phyloP scores from a whole-genome alignment of 1,284 basidiomycete genomes.

The Psilocybe mexicana region DNA sequence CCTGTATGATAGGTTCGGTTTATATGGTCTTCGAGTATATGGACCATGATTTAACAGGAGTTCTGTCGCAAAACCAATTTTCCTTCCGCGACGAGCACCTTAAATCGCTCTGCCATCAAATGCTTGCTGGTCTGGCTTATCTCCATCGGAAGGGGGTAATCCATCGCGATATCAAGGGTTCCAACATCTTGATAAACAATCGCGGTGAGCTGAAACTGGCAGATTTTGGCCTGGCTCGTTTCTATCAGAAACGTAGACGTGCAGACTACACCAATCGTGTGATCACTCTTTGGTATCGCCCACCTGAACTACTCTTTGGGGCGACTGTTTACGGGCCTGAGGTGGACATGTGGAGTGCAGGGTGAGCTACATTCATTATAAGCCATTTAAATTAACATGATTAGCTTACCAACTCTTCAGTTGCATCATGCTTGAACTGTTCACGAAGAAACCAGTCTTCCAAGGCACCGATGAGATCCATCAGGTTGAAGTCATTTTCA shows the following conservation, averaged over 20 bases:
- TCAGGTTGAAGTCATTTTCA: constrained; percentile 92
- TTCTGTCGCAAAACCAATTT: constrained; percentile 90
- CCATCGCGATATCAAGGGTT: constrained; percentile 98
- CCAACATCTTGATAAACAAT: constrained; percentile 95
- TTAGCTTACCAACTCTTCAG: constrained; percentile 40
- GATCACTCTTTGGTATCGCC: constrained; percentile 98
- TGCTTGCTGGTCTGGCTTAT: constrained; percentile 92
- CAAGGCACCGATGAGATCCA: constrained; percentile 97
- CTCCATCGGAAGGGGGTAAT: constrained; percentile 95
- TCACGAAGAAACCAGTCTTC: constrained; percentile 92
- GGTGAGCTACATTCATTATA: constrained; percentile 52
- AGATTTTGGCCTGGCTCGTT: constrained; percentile 97
- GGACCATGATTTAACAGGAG: constrained; percentile 97
- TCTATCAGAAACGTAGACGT: constrained; percentile 88
- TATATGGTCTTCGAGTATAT: constrained; percentile 99
- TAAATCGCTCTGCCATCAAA: constrained; percentile 94
- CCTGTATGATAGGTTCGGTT: constrained; percentile 68
- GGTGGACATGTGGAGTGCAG: constrained; percentile 99
- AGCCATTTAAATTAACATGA: constrained; percentile 6
- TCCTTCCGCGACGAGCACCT: constrained; percentile 84
- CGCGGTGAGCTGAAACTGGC: constrained; percentile 93
- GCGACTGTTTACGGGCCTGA: constrained; percentile 97
- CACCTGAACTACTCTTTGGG: constrained; percentile 93
- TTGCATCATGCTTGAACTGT: constrained; percentile 98
- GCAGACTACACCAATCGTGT: constrained; percentile 99